phyloP scores from a whole-genome alignment of 345 rosid genomes.

The Gynandropsis gynandra region DNA sequence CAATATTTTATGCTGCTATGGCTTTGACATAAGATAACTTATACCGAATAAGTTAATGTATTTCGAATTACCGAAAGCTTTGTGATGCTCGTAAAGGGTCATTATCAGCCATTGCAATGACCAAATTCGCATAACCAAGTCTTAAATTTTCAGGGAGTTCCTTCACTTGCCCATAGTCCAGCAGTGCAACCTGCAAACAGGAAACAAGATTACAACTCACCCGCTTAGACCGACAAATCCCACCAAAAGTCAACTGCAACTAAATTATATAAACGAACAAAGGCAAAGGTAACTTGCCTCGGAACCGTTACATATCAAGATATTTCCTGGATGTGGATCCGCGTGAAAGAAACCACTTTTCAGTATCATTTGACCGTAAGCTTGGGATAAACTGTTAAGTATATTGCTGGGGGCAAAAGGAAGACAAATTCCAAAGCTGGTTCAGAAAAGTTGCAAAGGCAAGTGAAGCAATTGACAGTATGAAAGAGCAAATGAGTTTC shows the following conservation, averaged over 20 bases:
- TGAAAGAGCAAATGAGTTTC: conserved; percentile 1
- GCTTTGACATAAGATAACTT: background rate
- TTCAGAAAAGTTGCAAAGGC: conserved; percentile 17
- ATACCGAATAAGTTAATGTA: background rate
- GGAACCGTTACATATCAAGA: conserved; percentile 79
- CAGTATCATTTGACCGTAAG: conserved; percentile 95
- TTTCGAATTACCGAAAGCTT: conserved; percentile 58
- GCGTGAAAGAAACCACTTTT: conserved; percentile 96
- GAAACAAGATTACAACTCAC: conserved; percentile 18
- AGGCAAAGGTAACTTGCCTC: conserved; percentile 48
- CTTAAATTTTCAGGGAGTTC: conserved; percentile 78
- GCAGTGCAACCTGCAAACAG: conserved; percentile 64
- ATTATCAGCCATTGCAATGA: conserved; percentile 78
- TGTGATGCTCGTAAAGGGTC: conserved; percentile 49
- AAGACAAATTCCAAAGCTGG: background rate
- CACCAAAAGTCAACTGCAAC: background rate
- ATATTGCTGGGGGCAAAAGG: conserved; percentile 48
- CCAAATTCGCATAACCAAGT: conserved; percentile 82
- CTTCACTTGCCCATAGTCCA: conserved; percentile 97
- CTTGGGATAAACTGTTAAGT: conserved; percentile 67
- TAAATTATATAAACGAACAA: conserved; percentile 8
- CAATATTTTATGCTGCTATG: background rate
- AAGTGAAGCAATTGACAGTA: background rate
- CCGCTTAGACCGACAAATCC: background rate
- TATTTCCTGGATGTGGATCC: conserved; percentile 98